These are phyloP conservation scores for Trichomonas gallinae DNA, from an alignment of 208 protist species.

Conservation along the genomic window DNA sequence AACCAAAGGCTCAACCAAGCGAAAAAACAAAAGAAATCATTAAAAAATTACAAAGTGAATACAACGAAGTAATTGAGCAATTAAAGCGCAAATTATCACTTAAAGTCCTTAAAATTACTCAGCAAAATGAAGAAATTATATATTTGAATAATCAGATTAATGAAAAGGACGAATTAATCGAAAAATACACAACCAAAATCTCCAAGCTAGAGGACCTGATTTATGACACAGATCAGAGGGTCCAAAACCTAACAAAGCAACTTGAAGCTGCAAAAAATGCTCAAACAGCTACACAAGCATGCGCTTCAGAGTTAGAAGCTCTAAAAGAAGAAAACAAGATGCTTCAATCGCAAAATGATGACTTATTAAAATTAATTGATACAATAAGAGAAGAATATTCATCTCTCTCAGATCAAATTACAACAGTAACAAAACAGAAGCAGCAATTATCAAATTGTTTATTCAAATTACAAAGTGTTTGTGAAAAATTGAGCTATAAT, in stretches of 20 bases:
- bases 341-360: not conserved
- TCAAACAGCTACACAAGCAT: not conserved
- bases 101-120: not conserved
- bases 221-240: not conserved
- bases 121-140: not conserved
- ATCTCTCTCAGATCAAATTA: not conserved
- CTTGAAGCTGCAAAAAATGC: not conserved
- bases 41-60: not conserved
- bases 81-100: not conserved
- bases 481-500: not conserved
- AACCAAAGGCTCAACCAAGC: not conserved
- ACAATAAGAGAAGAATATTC: not conserved
- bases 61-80: not conserved
- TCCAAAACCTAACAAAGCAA: not conserved
- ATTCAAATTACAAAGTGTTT: not conserved
- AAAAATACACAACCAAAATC: not conserved
- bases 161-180: not conserved
- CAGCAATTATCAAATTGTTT: not conserved
- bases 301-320: not conserved
- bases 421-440: not conserved
- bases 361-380: not conserved
- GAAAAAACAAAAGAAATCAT: not conserved
- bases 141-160: not conserved
- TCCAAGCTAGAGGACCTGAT: not conserved
- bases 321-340: not conserved